Evolutionary conservation across 2,329 filamentous ascomycete species (phyloP).

Genomic region (Ascochyta rabiei): DNA sequence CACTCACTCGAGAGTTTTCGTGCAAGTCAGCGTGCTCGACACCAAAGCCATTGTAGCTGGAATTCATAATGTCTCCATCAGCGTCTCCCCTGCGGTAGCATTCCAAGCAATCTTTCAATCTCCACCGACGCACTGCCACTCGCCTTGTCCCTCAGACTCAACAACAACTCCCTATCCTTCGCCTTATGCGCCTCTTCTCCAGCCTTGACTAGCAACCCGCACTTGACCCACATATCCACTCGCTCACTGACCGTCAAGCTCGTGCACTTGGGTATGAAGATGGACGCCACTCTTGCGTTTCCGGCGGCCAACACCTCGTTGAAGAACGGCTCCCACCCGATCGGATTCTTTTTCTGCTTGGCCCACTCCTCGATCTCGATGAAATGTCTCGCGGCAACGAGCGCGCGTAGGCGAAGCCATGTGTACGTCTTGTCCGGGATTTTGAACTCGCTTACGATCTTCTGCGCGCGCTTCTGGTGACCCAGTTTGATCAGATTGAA

Average conservation of each 20-base stretch:
- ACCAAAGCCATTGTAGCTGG: too few species aligned
- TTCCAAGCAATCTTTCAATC: slow-evolving; percentile 77
- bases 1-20: too few species aligned
- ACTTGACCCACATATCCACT: slow-evolving; percentile 95
- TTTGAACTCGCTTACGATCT: slow-evolving; percentile 86
- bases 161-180: slow-evolving; percentile 78
- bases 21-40: neutral
- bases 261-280: slow-evolving; percentile 88
- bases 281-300: slow-evolving; percentile 81
- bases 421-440: slow-evolving; percentile 88
- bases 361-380: slow-evolving; percentile 86
- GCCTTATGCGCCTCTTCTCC: slow-evolving; percentile 87
- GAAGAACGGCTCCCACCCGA: slow-evolving; percentile 98
- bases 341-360: slow-evolving; percentile 80
- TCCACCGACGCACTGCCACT: slow-evolving; percentile 73
- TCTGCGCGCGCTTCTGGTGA: slow-evolving; percentile 83
- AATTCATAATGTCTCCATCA: too few species aligned
- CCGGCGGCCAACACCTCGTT: slow-evolving; percentile 87
- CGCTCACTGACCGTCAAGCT: slow-evolving; percentile 70
- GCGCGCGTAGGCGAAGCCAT: slow-evolving; percentile 84
- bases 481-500: slow-evolving; percentile 84
- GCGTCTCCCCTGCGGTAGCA: slow-evolving; percentile 38
- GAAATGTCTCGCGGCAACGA: slow-evolving; percentile 92
- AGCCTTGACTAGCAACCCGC: slow-evolving; percentile 84
- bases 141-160: slow-evolving; percentile 74